These are phyloP conservation scores for Termitomyces sp. DNA, from an alignment of 1,284 basidiomycete genomes.

Conservation along the genomic window DNA sequence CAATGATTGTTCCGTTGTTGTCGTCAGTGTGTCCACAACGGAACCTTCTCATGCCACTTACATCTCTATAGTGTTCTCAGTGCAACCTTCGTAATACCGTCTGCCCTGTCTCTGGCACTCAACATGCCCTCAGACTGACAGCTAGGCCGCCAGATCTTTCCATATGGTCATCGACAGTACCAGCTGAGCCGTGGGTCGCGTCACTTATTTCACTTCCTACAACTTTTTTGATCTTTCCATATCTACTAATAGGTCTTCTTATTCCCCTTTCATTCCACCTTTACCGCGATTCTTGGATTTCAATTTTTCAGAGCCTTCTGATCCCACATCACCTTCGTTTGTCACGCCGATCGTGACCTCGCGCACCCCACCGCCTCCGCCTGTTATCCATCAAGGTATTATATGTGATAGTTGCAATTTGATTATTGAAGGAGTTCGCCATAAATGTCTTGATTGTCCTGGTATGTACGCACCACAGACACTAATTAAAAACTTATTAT, in stretches of 20 bases:
- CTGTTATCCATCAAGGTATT: slow-evolving; percentile 38
- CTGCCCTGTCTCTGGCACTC: neutral
- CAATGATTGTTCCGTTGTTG: neutral
- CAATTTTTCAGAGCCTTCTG: neutral
- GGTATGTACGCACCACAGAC: slow-evolving; percentile 32
- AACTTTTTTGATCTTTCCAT: neutral
- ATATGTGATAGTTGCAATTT: slow-evolving; percentile 55
- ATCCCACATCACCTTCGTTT: neutral
- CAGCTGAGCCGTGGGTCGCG: neutral
- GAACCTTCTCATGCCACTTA: neutral
- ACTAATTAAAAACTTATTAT: neutral
- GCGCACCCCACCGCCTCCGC: slow-evolving; percentile 15
- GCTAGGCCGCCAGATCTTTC: neutral
- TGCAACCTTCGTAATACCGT: neutral
- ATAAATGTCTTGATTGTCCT: slow-evolving; percentile 72
- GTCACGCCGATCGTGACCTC: neutral
- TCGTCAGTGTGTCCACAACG: neutral
- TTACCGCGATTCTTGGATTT: slow-evolving; percentile 8
- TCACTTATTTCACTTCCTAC: neutral
- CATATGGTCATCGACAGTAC: neutral
- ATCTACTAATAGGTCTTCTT: neutral
- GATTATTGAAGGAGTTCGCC: slow-evolving; percentile 55
- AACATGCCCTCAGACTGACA: neutral
- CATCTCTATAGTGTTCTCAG: neutral
- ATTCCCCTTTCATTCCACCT: slow-evolving; percentile 3